phyloP scores from a whole-genome alignment of 768 basidiomycete genomes.

The Rhizopogon salebrosus region DNA sequence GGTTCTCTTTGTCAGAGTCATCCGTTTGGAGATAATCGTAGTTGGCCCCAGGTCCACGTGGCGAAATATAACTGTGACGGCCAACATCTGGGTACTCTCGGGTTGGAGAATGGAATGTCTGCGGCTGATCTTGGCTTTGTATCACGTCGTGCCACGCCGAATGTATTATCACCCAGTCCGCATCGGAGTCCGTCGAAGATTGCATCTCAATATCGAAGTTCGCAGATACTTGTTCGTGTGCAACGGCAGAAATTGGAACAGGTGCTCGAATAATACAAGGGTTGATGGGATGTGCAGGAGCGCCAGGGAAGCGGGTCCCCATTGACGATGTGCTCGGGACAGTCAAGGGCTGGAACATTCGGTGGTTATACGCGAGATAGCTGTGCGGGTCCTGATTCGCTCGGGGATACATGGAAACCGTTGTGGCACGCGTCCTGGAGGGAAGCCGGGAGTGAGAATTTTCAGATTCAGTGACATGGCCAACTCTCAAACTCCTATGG shows the following conservation, averaged over 20 bases:
- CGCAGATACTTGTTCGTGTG: not conserved
- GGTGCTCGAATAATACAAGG: slow-evolving; percentile 10
- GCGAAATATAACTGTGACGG: slow-evolving; percentile 9
- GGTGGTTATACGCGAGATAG: slow-evolving; percentile 27
- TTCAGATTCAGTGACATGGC: slow-evolving; percentile 12
- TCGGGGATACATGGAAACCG: slow-evolving; percentile 20
- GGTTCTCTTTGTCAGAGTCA: slow-evolving; percentile 37
- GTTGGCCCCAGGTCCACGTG: slow-evolving; percentile 1
- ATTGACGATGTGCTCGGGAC: slow-evolving; percentile 17
- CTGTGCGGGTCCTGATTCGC: slow-evolving; percentile 24
- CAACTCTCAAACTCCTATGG: slow-evolving; percentile 27
- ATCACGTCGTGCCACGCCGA: slow-evolving; percentile 18
- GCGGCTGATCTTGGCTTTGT: slow-evolving; percentile 5
- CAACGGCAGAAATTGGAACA: slow-evolving; percentile 9
- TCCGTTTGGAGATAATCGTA: slow-evolving; percentile 9
- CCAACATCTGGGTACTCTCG: slow-evolving; percentile 3
- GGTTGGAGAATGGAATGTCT: slow-evolving; percentile 16
- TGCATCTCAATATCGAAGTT: slow-evolving; percentile 20
- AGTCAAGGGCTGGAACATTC: slow-evolving; percentile 26
- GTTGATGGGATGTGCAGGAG: slow-evolving; percentile 10
- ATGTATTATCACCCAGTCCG: slow-evolving; percentile 41
- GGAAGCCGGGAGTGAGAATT: slow-evolving; percentile 18
- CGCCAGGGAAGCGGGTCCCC: slow-evolving; percentile 14
- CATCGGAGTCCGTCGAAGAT: slow-evolving; percentile 38
- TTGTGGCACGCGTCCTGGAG: slow-evolving; percentile 23